Base-by-base conservation (phyloP, 2,329 filamentous ascomycete genomes). In the Cadophora sp. region DNA sequence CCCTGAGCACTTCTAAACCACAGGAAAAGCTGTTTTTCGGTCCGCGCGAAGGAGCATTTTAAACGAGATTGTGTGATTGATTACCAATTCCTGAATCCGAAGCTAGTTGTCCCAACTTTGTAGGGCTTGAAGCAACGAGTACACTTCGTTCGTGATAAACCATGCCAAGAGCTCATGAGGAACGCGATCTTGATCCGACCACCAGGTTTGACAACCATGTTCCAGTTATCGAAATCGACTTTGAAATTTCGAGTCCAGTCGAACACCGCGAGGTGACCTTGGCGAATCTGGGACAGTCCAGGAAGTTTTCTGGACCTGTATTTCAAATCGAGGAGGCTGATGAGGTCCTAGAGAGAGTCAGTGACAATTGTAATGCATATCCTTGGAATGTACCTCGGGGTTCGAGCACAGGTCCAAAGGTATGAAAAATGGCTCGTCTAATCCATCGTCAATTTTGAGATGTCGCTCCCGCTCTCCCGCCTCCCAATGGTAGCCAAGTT, bases 391-490 rank as follows among this genome's bases (percentile, higher is more conserved):
- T 53, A 65, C 64, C 55, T 51, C 4, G 4, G 46, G 27, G 27
- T 24, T 51, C 22, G 64, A 65, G 29, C 55, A 65, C 27, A 65
- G n/a, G 6, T 65, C 64, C 2, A 65, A 19, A 34, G 64, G 64
- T 12, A 60, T 22, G 27, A 60, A 51, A 12, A 53, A 51, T 7
- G 64, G 53, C 27, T 50, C 50, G 7, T 60, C 64, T 37, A 65
- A 51, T 2, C 64, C 64, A 65, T 65, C 64, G 48, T 65, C 64
- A 22, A 65, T 53, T 19, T 60, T 40, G 9, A 65, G 27, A 43
- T 61, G 40, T 6, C 50, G 27, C 19, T 58, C 51, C 1, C 9
- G 19, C 19, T 58, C 29, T 16, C 64, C 55, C 22, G 55, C 48
- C 64, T 65, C 64, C 63, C 64, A 65, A 51, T 24, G 26, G 53